phyloP scores from a whole-genome alignment of 1,139 yeast species.

The Hansenula anomala region DNA sequence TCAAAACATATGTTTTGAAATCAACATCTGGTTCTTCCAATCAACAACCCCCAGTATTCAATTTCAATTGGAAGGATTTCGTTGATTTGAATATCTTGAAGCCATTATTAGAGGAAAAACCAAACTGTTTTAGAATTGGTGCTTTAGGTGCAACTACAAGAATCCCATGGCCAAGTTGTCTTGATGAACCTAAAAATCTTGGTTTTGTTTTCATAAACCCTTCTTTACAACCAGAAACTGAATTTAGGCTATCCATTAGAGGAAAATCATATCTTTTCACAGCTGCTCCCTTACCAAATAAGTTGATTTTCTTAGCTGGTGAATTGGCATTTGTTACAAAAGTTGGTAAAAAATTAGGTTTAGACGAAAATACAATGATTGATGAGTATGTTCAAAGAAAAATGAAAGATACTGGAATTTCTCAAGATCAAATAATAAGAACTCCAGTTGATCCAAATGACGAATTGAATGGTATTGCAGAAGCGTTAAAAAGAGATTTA shows the following conservation, averaged over 20 bases:
- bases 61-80: conserved; percentile 33
- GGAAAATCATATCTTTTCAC: conserved; percentile 29
- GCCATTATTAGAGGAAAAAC: conserved; percentile 29
- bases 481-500: conserved; percentile 22
- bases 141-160: conserved; percentile 30
- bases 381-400: conserved; percentile 26
- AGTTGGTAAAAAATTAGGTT: conserved; percentile 22
- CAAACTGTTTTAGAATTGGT: conserved; percentile 32
- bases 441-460: conserved; percentile 24
- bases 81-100: conserved; percentile 28
- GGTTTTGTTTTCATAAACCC: conserved; percentile 29
- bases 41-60: conserved; percentile 25
- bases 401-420: conserved; percentile 13
- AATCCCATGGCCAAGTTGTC: conserved; percentile 32
- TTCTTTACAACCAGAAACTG: conserved; percentile 27
- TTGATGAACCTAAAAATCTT: conserved; percentile 26
- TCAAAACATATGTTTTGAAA: conserved; percentile 24
- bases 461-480: conserved; percentile 20
- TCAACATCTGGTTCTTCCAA: conserved; percentile 20
- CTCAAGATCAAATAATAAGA: conserved; percentile 23
- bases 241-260: conserved; percentile 28
- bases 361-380: conserved; percentile 27
- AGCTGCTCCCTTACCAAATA: conserved; percentile 30
- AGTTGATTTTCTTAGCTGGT: conserved; percentile 28
- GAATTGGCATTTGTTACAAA: conserved; percentile 31